These are phyloP conservation scores for Beta macrorhiza DNA, from an alignment of 179 eudicot species.

Conservation along the genomic window DNA sequence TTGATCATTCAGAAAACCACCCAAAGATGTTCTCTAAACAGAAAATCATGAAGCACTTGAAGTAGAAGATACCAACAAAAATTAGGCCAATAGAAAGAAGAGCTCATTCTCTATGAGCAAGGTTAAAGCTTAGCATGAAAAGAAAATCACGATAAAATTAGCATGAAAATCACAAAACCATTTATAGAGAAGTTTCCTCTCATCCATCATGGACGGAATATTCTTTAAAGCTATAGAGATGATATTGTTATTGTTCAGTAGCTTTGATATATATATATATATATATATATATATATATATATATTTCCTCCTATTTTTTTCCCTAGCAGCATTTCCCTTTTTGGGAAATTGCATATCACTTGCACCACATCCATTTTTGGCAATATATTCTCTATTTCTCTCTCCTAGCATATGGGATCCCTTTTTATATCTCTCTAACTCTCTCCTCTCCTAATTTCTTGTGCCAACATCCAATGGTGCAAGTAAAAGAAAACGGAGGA, in stretches of 20 bases:
- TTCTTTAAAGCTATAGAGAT: neutral
- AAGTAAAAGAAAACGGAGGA: too few species aligned
- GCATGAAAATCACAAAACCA: neutral
- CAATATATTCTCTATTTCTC: too few species aligned
- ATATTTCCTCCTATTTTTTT: too few species aligned
- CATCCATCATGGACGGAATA: neutral
- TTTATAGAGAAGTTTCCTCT: neutral
- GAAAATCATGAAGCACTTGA: neutral
- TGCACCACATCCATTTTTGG: too few species aligned
- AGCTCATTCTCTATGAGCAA: neutral
- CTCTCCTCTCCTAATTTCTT: too few species aligned
- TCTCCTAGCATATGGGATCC: too few species aligned
- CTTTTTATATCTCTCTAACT: too few species aligned
- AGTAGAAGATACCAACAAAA: neutral
- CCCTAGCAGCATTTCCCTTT: too few species aligned
- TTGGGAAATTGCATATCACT: too few species aligned
- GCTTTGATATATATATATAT: neutral
- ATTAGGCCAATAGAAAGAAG: neutral
- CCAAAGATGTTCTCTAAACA: neutral
- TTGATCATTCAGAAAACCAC: neutral
- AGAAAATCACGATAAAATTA: neutral
- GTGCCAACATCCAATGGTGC: too few species aligned
- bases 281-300: too few species aligned
- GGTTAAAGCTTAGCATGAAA: neutral
- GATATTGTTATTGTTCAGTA: neutral